These are phyloP conservation scores for Dorcoceras hygrometricum DNA, from an alignment of 257 asterid genomes.

Conservation along the genomic window DNA sequence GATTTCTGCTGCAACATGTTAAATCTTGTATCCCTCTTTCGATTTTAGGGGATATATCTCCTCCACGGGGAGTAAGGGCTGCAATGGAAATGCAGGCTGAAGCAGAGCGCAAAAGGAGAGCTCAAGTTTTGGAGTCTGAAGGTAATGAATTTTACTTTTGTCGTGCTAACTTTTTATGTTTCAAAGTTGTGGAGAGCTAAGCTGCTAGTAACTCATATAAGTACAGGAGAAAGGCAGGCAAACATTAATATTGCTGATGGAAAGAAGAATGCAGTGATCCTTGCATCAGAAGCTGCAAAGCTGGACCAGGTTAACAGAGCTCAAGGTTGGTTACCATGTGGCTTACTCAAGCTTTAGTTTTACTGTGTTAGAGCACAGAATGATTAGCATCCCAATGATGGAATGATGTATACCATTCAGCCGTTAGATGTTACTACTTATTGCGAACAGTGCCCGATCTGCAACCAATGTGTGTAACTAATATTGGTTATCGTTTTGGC, in stretches of 20 bases:
- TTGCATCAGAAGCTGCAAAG: slow-evolving; percentile 87
- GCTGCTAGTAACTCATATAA: background rate
- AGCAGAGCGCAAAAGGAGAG: slow-evolving; percentile 95
- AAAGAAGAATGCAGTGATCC: slow-evolving; percentile 62
- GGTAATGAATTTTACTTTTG: slow-evolving; percentile 37
- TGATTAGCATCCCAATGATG: background rate
- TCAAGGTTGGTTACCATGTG: slow-evolving; percentile 48
- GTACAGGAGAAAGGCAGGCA: slow-evolving; percentile 90
- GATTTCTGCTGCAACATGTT: slow-evolving; percentile 19
- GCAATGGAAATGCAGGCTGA: slow-evolving; percentile 99
- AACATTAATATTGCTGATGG: slow-evolving; percentile 81
- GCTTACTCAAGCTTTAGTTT: slow-evolving; percentile 73
- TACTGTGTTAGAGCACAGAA: slow-evolving; percentile 12
- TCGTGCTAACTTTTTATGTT: slow-evolving; percentile 5
- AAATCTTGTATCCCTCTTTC: slow-evolving; percentile 13
- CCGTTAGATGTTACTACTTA: no score
- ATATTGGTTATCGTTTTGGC: background rate
- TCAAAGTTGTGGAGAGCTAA: background rate
- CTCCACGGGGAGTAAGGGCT: slow-evolving; percentile 81
- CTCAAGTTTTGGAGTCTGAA: slow-evolving; percentile 88
- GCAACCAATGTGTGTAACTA: background rate
- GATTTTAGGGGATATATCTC: slow-evolving; percentile 80
- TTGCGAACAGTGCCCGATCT: background rate
- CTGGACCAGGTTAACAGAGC: slow-evolving; percentile 87
- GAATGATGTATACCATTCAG: slow-evolving; percentile 4